Conservation (phyloP, 805 yeast genomes). For the Suhomyces faveliae region DNA sequence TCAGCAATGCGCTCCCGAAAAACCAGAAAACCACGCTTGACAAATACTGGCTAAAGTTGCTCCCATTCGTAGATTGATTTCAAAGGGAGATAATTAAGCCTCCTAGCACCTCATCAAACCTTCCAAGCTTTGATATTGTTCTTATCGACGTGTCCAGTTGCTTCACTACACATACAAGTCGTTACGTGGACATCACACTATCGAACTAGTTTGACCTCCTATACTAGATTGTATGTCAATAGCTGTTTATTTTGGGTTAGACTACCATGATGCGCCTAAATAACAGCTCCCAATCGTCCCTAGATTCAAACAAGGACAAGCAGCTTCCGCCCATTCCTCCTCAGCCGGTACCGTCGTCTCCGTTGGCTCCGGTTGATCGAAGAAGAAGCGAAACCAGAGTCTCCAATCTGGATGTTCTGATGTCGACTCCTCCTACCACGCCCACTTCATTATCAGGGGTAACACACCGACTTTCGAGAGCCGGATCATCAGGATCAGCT, state of each 20-base stretch:
- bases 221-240: neutral
- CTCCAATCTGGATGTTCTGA: neutral
- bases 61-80: no score
- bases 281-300: constrained; percentile 21
- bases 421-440: neutral
- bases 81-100: neutral
- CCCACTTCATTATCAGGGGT: neutral
- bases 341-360: constrained; percentile 11
- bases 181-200: no score
- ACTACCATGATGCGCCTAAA: constrained; percentile 16
- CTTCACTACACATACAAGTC: neutral
- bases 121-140: neutral
- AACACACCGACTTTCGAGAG: neutral
- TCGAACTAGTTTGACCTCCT: no score
- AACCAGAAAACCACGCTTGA: neutral
- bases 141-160: neutral
- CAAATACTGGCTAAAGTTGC: neutral
- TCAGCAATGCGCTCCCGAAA: neutral
- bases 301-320: constrained; percentile 29
- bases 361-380: neutral
- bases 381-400: neutral
- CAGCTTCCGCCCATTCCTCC: constrained; percentile 38
- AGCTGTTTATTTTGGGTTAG: neutral
- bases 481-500: neutral
- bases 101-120: neutral